Evolutionary conservation across 2,329 filamentous ascomycete species (phyloP).

Genomic region (Fusarium liriodendri): DNA sequence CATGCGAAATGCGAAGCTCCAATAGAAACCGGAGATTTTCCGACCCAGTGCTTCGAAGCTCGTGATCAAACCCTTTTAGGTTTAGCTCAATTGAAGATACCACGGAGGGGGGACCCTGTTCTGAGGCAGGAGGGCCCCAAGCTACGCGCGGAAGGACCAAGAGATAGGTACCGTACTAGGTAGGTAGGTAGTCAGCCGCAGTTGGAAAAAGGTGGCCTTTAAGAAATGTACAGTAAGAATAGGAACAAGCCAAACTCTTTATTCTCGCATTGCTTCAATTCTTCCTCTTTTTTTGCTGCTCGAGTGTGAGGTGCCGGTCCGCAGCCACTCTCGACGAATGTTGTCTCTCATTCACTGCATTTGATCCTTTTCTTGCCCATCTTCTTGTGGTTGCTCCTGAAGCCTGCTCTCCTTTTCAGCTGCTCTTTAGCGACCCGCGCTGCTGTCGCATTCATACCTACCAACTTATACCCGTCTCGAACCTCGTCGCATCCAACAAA

Average conservation of each 20-base stretch:
- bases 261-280: conserved; percentile 28
- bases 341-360: conserved; percentile 31
- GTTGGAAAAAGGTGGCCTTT: conserved; percentile 41
- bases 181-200: conserved; percentile 32
- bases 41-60: background rate
- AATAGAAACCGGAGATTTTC: conserved; percentile 13
- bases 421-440: conserved; percentile 15
- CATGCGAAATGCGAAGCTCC: conserved; percentile 1
- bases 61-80: conserved; percentile 18
- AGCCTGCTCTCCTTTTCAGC: conserved; percentile 33
- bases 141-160: conserved; percentile 5
- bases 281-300: conserved; percentile 24
- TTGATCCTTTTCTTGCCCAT: conserved; percentile 17
- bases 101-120: conserved; percentile 25
- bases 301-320: conserved; percentile 35
- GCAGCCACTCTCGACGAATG: conserved; percentile 25
- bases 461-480: conserved; percentile 19
- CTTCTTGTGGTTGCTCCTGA: background rate
- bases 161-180: background rate
- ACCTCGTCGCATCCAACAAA: conserved; percentile 12
- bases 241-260: conserved; percentile 26
- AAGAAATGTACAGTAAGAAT: conserved; percentile 6
- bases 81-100: conserved; percentile 11
- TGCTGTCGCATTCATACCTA: conserved; percentile 13
- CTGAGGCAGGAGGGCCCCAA: conserved; percentile 13